Evolutionary conservation across 345 rosid species (phyloP).

Genomic region (Pistacia integerrima): DNA sequence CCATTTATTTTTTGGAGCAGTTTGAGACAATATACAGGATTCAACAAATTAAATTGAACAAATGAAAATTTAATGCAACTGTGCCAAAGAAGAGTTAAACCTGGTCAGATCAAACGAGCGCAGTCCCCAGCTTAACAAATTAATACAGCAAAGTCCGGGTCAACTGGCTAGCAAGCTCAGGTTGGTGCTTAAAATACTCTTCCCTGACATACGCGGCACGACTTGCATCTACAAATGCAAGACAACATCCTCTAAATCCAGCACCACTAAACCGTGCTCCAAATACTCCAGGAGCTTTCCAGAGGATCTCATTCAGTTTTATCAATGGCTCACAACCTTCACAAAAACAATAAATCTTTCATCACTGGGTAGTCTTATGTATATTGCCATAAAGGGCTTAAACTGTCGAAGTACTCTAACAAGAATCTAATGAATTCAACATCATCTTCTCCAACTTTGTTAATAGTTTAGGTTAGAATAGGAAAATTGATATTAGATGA

Average conservation of each 20-base stretch:
- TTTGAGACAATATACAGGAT: not conserved
- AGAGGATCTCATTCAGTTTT: slow-evolving; percentile 70
- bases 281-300: slow-evolving; percentile 71
- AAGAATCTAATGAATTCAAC: not conserved
- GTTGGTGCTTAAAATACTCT: slow-evolving; percentile 69
- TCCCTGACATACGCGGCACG: slow-evolving; percentile 55
- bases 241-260: slow-evolving; percentile 90
- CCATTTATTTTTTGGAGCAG: not conserved
- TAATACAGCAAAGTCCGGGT: slow-evolving; percentile 44
- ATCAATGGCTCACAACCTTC: slow-evolving; percentile 80
- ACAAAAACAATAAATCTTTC: not conserved
- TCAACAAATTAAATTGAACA: not conserved
- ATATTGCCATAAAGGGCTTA: not conserved
- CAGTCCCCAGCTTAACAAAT: slow-evolving; percentile 72
- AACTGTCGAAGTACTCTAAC: not conserved
- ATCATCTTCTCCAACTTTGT: not conserved
- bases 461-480: not conserved
- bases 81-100: not conserved
- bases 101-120: slow-evolving; percentile 63
- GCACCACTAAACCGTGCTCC: slow-evolving; percentile 97
- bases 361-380: not conserved
- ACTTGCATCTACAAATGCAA: slow-evolving; percentile 67
- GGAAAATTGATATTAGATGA: not conserved
- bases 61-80: not conserved
- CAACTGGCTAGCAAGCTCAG: slow-evolving; percentile 54